phyloP scores from a whole-genome alignment of 192 early-diverging fungal genomes.

The Coemansia sp. region DNA sequence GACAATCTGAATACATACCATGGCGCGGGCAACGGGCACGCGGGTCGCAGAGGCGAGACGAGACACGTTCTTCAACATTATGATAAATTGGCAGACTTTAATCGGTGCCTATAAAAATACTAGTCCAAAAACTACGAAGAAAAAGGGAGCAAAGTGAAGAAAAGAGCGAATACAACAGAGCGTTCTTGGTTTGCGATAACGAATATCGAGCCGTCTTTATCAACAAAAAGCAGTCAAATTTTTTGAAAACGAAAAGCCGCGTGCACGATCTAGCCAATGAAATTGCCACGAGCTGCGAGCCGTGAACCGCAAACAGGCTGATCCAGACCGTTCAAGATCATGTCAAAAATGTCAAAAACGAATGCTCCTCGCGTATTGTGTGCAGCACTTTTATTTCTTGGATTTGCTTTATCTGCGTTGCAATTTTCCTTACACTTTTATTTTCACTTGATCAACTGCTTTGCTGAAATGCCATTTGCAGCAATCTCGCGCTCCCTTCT shows the following conservation, averaged over 20 bases:
- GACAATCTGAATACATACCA: conserved; percentile 38
- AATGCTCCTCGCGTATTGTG: not conserved
- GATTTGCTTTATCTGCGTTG: not conserved
- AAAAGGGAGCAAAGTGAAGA: conserved; percentile 17
- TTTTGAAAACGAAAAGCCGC: not conserved
- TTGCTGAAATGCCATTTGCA: conserved; percentile 11
- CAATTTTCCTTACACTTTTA: conserved; percentile 5
- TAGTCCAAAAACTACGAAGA: conserved; percentile 25
- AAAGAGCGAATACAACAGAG: not conserved
- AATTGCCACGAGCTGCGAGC: conserved; percentile 4
- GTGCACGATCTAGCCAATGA: not conserved
- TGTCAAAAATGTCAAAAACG: too few relatives aligned
- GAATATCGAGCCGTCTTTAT: conserved; percentile 8
- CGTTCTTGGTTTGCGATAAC: conserved; percentile 4
- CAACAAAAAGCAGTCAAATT: conserved; percentile 8
- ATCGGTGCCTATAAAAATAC: conserved; percentile 28
- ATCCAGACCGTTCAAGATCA: not conserved
- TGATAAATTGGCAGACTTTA: conserved; percentile 39
- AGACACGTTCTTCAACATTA: conserved; percentile 58
- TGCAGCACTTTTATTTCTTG: not conserved
- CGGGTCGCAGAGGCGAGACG: conserved; percentile 51
- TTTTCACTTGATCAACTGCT: conserved; percentile 3
- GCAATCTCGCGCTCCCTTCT: conserved; percentile 7
- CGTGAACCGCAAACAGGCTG: not conserved
- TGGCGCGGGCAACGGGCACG: conserved; percentile 49